These are phyloP conservation scores for Cryptococcus sp. DNA, from an alignment of 1,284 basidiomycete genomes.

Conservation along the genomic window DNA sequence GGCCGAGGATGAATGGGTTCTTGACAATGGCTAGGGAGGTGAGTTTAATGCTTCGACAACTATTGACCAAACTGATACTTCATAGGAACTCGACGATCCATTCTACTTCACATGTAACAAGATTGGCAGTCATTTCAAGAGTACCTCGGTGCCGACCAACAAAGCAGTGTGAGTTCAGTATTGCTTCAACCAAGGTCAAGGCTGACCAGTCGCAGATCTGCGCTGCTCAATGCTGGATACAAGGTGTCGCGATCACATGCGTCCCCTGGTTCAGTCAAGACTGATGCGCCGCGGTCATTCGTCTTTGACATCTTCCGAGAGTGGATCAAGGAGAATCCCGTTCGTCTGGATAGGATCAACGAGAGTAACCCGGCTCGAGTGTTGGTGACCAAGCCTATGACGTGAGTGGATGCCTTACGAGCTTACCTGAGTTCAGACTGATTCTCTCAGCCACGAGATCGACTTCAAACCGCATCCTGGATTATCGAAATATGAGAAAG, in stretches of 20 bases:
- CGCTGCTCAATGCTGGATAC: constrained; percentile 79
- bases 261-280: constrained; percentile 83
- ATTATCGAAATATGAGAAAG: constrained; percentile 52
- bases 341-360: constrained; percentile 73
- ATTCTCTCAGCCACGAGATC: constrained; percentile 50
- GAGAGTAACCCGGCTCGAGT: constrained; percentile 63
- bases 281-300: constrained; percentile 66
- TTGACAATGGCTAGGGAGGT: constrained; percentile 82
- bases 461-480: constrained; percentile 70
- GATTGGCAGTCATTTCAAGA: constrained; percentile 59
- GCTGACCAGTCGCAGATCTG: constrained; percentile 56
- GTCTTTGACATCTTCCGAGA: constrained; percentile 78
- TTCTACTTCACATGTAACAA: constrained; percentile 91
- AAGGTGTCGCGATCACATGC: constrained; percentile 86
- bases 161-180: constrained; percentile 66
- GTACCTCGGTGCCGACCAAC: constrained; percentile 53
- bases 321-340: constrained; percentile 71
- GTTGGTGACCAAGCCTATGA: constrained; percentile 62
- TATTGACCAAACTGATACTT: not conserved
- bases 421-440: constrained; percentile 1
- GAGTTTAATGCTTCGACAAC: constrained; percentile 16
- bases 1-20: constrained; percentile 89
- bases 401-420: constrained; percentile 49
- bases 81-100: constrained; percentile 68
- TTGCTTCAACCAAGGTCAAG: no score